A percentile compares a stretch with the other conserved stretches of the same genome.
Conservation (phyloP, 148 eudicot genomes). For the Dianthus caryophyllus region DNA sequence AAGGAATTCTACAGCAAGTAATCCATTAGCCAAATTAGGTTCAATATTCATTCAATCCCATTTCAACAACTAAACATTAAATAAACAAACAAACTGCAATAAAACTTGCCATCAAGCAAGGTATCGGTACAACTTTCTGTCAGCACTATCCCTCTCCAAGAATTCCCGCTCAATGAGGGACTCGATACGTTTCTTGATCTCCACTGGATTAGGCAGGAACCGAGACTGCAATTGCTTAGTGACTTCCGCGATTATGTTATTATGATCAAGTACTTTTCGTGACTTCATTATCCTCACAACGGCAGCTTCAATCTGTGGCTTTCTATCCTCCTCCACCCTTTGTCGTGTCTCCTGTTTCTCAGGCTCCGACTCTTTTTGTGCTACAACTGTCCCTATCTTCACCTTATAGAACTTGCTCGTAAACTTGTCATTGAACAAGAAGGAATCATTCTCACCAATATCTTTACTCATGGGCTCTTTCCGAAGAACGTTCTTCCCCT, state of each 20-base stretch:
- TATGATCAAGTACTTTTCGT: conserved; percentile 60
- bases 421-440: conserved; percentile 70
- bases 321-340: conserved; percentile 77
- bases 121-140: conserved; percentile 63
- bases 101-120: conserved; percentile 47
- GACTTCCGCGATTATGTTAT: conserved; percentile 70
- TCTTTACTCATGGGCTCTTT: conserved; percentile 87
- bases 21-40: conserved; percentile 19
- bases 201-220: conserved; percentile 66
- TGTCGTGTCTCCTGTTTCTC: conserved; percentile 83
- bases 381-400: conserved; percentile 80
- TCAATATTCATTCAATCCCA: conserved; percentile 27
- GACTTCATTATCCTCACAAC: conserved; percentile 83
- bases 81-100: conserved; percentile 21
- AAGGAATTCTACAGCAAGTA: conserved; percentile 20
- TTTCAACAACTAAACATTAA: conserved; percentile 23
- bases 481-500: conserved; percentile 72
- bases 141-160: conserved; percentile 69
- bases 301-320: conserved; percentile 87
- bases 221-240: conserved; percentile 74
- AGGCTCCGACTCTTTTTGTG: conserved; percentile 84
- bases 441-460: conserved; percentile 51
- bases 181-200: conserved; percentile 79
- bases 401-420: conserved; percentile 72
- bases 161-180: conserved; percentile 81